Conservation (phyloP, 139 green algal genomes). For the Yamagishiella unicocca region DNA sequence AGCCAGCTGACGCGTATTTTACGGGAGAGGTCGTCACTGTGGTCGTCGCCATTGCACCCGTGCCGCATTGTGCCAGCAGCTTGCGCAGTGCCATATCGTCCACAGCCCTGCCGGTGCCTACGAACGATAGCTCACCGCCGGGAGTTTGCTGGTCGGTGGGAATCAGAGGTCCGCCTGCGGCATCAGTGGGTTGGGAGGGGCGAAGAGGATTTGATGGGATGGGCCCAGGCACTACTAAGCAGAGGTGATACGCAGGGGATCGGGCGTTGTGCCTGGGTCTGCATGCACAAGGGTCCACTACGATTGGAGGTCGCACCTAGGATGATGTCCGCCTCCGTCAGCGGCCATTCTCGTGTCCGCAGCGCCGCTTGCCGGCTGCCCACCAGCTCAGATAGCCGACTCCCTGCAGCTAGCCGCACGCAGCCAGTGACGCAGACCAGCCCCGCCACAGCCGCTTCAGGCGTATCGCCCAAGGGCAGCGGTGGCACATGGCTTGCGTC, state of each 20-base stretch:
- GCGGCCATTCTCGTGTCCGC: slow-evolving; percentile 11
- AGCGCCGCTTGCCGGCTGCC: neutral
- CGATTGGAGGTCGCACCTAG: neutral
- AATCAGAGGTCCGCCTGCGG: neutral
- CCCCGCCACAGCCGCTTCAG: neutral
- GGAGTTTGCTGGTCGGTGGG: neutral
- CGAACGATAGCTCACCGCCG: slow-evolving; percentile 28
- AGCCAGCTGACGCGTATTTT: neutral
- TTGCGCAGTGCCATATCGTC: neutral
- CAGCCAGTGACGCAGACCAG: slow-evolving; percentile 12
- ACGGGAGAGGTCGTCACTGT: too few species aligned
- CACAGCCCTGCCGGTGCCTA: neutral
- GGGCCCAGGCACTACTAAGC: too few species aligned
- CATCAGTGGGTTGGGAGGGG: too few species aligned
- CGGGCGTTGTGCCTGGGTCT: too few species aligned
- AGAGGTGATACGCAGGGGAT: too few species aligned
- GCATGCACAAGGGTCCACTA: too few species aligned
- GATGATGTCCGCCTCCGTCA: neutral
- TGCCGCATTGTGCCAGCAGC: slow-evolving; percentile 1
- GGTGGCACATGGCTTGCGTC: neutral
- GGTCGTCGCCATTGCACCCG: too few species aligned
- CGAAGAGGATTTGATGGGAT: too few species aligned
- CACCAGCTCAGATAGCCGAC: neutral
- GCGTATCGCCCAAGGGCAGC: slow-evolving; percentile 4
- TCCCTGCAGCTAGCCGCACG: neutral